phyloP scores from a whole-genome alignment of 2,329 filamentous ascomycete species.

The Fusarium tricinctum region DNA sequence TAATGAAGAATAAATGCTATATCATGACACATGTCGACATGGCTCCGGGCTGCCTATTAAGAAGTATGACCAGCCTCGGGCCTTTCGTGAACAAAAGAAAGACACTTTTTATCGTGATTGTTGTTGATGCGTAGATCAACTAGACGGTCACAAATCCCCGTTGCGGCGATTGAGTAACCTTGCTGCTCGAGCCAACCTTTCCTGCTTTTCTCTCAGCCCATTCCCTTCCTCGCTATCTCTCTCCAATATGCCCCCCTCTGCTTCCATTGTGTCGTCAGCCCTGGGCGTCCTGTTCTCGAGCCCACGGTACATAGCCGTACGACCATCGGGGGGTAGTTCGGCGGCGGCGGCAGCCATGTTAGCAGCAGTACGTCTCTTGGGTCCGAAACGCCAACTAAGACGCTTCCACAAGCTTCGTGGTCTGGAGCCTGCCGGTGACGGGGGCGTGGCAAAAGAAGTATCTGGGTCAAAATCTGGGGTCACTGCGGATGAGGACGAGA shows the following conservation, averaged over 20 bases:
- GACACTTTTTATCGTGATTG: constrained; percentile 5
- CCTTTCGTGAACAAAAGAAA: constrained; percentile 33
- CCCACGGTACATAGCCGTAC: constrained; percentile 57
- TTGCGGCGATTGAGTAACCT: constrained; percentile 53
- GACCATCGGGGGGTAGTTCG: constrained; percentile 40
- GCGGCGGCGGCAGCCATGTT: constrained; percentile 45
- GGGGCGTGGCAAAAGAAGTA: constrained; percentile 31
- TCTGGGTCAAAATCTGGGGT: constrained; percentile 35
- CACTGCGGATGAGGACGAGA: constrained; percentile 53
- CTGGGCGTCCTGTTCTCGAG: constrained; percentile 38
- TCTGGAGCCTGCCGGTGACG: constrained; percentile 35
- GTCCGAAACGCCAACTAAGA: constrained; percentile 48
- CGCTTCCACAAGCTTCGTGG: constrained; percentile 48
- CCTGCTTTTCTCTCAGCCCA: constrained; percentile 55
- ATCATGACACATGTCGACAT: constrained; percentile 51
- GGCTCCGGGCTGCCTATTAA: constrained; percentile 42
- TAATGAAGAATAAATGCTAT: constrained; percentile 52
- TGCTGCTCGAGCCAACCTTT: constrained; percentile 58
- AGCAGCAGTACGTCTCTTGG: constrained; percentile 37
- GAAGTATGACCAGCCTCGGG: constrained; percentile 38
- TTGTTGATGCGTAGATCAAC: constrained; percentile 5
- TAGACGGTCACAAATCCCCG: constrained; percentile 32
- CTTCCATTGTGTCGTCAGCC: constrained; percentile 40
- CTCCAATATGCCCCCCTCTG: constrained; percentile 45
- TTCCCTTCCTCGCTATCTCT: constrained; percentile 47